Base-by-base conservation (phyloP, 2,329 filamentous ascomycete species). In the Alternaria brassicicola region DNA sequence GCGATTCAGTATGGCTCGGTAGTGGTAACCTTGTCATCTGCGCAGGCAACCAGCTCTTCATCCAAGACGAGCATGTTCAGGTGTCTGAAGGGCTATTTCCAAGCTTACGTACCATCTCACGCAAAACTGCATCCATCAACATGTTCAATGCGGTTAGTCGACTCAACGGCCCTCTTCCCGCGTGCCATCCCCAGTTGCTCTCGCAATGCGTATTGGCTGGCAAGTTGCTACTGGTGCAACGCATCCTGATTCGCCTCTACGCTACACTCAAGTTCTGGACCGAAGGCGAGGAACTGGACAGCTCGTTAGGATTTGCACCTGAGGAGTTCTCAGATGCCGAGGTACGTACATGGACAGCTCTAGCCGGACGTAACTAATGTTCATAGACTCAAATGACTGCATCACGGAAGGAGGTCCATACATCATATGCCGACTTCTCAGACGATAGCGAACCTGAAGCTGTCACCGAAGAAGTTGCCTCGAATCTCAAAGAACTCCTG, bases 121-220 rank as follows among this genome's bases (percentile, higher is more conserved):
- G 78, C 79, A 69, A 82, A 39, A 77, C 76, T 10, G 82, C 82
- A 4, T 82, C 81, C 1, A 84, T 87, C 73, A 89, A 95, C 71
- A 80, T 97, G 4, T 96, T 96, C 65, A 88, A 93, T 36, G 85
- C 93, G 8, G 91, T 96, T 10, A 90, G 91, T 65, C 84, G 91
- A 60, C 82, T 98, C 47, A 98, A 97, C 70, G 91, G 92, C 0
- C 90, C 93, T 2, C 80, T 98, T 6, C 92, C 95, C 0, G 84
- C 96, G 2, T 99, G 96, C 68, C 94, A 99, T 69, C 95, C 95
- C 0, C 92, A 96, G 70, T 91, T 97, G 57, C 79, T 98, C 25
- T 90, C 91, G 51, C 91, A 97, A 75, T 94, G 91, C 68, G 92
- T 96, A 35, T 81, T 97, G 25, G 85, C 88, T 19, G 94, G 93